phyloP scores from a whole-genome alignment of 495 filamentous ascomycete species.

The Penicillium bialowiezense region DNA sequence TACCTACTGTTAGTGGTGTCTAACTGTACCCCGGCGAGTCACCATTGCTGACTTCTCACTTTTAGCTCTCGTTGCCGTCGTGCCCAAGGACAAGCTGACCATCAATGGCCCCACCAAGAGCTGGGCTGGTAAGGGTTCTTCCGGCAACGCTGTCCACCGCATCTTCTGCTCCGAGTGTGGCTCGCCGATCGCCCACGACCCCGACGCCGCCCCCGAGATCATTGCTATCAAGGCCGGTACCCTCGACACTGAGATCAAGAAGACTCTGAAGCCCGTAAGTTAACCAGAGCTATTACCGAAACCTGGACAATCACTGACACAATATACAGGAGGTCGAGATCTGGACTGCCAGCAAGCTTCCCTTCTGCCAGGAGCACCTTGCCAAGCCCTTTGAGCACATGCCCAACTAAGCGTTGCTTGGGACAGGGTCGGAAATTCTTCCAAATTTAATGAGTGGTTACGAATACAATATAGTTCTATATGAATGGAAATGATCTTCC shows the following conservation, averaged over 20 bases:
- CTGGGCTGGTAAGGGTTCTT: slow-evolving; percentile 52
- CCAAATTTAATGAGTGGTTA: slow-evolving; percentile 10
- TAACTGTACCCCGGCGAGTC: too few relatives aligned
- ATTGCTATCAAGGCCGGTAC: slow-evolving; percentile 68
- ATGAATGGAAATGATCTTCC: neutral
- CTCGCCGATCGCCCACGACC: slow-evolving; percentile 67
- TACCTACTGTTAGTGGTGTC: slow-evolving; percentile 64
- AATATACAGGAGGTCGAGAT: slow-evolving; percentile 59
- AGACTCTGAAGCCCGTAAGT: slow-evolving; percentile 61
- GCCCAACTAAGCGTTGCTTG: slow-evolving; percentile 44
- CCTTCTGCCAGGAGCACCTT: slow-evolving; percentile 64
- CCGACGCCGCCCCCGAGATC: slow-evolving; percentile 63
- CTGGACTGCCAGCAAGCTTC: slow-evolving; percentile 65
- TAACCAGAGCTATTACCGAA: neutral
- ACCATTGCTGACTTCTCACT: neutral
- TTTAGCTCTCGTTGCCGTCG: slow-evolving; percentile 61
- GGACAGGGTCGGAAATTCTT: neutral
- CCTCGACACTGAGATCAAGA: slow-evolving; percentile 61
- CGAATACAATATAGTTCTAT: slow-evolving; percentile 3
- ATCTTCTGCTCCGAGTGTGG: slow-evolving; percentile 69
- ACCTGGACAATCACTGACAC: neutral
- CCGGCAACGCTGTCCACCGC: slow-evolving; percentile 59
- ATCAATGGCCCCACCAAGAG: slow-evolving; percentile 63
- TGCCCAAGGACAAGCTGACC: slow-evolving; percentile 59
- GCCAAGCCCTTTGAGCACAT: slow-evolving; percentile 59